Percentiles rank a stretch among this genome's conserved stretches.
Evolutionary conservation across 352 stramenopile genomes (phyloP).

Genomic region (Pythium periplocum): DNA sequence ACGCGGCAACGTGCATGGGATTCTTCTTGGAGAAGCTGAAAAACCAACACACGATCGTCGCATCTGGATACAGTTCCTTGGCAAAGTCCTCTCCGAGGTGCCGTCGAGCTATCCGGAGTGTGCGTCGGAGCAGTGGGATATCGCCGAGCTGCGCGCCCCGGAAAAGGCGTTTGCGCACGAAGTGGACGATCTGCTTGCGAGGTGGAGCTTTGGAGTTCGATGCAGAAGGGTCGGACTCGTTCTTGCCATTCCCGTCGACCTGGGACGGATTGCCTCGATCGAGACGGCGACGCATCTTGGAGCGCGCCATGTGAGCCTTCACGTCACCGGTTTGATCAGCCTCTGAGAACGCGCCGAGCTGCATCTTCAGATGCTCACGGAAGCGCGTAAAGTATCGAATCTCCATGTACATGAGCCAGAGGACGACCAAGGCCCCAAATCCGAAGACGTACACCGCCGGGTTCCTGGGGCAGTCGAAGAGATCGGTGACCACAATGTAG

Average conservation of each 20-base stretch:
- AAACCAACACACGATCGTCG: conserved; percentile 58
- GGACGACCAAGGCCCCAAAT: conserved; percentile 36
- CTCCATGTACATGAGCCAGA: conserved; percentile 57
- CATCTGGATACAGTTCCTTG: conserved; percentile 58
- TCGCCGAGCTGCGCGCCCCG: conserved; percentile 68
- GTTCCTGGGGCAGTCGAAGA: conserved; percentile 53
- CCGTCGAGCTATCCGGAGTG: conserved; percentile 46
- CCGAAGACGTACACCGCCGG: conserved; percentile 43
- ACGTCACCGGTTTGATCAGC: conserved; percentile 78
- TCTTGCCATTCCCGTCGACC: conserved; percentile 10
- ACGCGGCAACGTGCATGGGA: conserved; percentile 78
- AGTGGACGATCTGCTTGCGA: conserved; percentile 31
- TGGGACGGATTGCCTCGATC: conserved; percentile 26
- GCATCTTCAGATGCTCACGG: conserved; percentile 82
- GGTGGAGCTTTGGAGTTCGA: conserved; percentile 10
- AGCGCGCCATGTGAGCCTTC: conserved; percentile 57
- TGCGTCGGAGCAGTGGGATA: conserved; percentile 45
- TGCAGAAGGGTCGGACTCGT: neutral
- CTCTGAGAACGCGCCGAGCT: conserved; percentile 77
- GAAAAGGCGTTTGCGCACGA: conserved; percentile 68
- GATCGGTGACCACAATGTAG: conserved; percentile 43
- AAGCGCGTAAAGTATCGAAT: conserved; percentile 71
- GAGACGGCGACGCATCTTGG: conserved; percentile 37
- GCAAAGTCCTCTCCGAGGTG: conserved; percentile 53
- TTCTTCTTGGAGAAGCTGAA: conserved; percentile 81